A percentile compares a stretch with the other conserved stretches of the same genome.
These are phyloP conservation scores for Yarrowia sp. DNA, from an alignment of 805 yeast genomes.

Conservation along the genomic window DNA sequence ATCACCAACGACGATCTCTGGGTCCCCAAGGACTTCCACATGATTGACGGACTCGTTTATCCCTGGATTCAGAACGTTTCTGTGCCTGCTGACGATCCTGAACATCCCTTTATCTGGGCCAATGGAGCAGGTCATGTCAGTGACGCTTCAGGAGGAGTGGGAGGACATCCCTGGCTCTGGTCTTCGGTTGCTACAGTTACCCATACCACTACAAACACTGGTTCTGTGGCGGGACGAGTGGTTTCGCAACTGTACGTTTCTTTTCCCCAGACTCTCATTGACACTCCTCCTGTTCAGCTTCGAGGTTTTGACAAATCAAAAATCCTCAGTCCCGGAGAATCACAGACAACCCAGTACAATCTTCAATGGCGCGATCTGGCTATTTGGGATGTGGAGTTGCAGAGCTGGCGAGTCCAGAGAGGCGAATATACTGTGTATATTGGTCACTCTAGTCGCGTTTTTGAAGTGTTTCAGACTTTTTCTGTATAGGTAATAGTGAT, in stretches of 20 bases:
- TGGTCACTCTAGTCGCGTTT: neutral
- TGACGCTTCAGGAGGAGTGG: constrained; percentile 45
- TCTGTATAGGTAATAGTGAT: neutral
- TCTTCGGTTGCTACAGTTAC: constrained; percentile 47
- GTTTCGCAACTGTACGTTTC: constrained; percentile 55
- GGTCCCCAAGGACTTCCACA: constrained; percentile 49
- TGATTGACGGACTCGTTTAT: constrained; percentile 53
- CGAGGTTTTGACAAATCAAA: constrained; percentile 44
- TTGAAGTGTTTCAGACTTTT: neutral
- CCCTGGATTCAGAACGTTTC: constrained; percentile 39
- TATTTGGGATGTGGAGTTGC: neutral
- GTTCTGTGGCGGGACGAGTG: constrained; percentile 45
- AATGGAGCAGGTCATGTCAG: neutral
- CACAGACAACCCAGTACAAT: neutral
- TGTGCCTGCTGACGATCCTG: neutral
- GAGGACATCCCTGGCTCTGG: constrained; percentile 62
- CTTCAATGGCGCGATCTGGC: neutral
- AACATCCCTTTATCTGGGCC: neutral
- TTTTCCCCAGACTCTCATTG: constrained; percentile 40
- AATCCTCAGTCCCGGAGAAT: neutral
- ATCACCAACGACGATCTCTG: constrained; percentile 44
- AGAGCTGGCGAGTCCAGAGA: constrained; percentile 4
- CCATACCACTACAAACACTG: constrained; percentile 49
- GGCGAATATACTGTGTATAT: neutral
- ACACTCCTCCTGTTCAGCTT: constrained; percentile 49